Evolutionary conservation across 75 land plant genomes (phyloP), one percentile per base, ranked within the genome.

Genomic region (Picea sitchensis): DNA sequence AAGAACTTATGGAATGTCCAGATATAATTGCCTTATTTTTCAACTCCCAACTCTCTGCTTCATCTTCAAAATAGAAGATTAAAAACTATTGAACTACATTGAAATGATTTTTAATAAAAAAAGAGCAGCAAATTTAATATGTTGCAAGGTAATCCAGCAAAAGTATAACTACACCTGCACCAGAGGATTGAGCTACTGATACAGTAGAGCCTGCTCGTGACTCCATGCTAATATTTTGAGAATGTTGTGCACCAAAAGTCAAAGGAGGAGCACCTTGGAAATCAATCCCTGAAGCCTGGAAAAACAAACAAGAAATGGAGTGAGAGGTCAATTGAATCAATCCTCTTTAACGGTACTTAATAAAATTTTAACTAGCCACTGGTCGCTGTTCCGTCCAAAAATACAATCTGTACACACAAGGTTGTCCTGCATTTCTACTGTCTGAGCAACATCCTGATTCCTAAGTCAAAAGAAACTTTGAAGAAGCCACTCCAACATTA

Each of bases 101-200:
- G 56, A 51, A 51, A 51, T 51, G 56, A 51, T 51, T 51, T 9
- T 51, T 11, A 51, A 51, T 51, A 9, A 51, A 47, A 41, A 47
- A 51, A 51, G 56, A 51, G 56, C 56, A 51, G 56, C 12, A 51
- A 51, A 51, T 51, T 51, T 51, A 51, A 51, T 2, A 51, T 51
- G 56, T 51, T 51, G 56, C 13, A 11, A 51, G 13, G 11, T 51
- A 51, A 51, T 9, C 12, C 11, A 12, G 75, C 17, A 51, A 51
- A 47, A 51, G 56, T 11, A 51, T 51, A 51, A 51, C 56, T 51
- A 51, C 44, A 65, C 86, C 89, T 21, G 76, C 51, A 18, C 59
- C 59, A 57, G 58, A 23, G 0, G 32, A 18, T 56, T 75, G 76
- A 4, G 76, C 3, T 4, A 57, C 59, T 30, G 34, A 75, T 30